Evolutionary conservation across 768 basidiomycete species (phyloP), one percentile per base, ranked within the genome.

Genomic region (Collybiopsis confluens): DNA sequence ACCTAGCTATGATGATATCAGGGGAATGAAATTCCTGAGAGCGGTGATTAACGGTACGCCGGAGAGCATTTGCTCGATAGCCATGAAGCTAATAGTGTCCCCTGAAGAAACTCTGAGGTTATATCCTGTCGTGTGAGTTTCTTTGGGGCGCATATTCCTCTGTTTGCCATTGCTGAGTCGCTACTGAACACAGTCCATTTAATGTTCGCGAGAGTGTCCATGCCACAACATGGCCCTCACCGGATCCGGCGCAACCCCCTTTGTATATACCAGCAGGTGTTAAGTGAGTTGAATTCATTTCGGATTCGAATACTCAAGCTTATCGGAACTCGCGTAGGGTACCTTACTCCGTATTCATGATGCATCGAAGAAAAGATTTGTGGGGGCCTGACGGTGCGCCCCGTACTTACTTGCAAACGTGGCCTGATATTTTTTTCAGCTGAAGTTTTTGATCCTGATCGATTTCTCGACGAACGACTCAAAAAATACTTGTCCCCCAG

Each of bases 341-440:
- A 4, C 56, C 69, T 0, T 86, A 83, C 59, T 82, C 82, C 4
- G 78, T 85, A 8, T 74, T 85, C 54, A 58, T 81, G 56, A 85
- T 86, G 83, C 85, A 88, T 35, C 70, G 85, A 35, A 73, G 83
- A 45, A 77, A 71, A 45, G 82, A 84, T 51, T 75, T 85, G 1
- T 89, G 86, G 86, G 86, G 86, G 6, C 84, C 85, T 8, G 86
- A 86, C 63, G 84, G 83, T 83, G 63, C 20, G 64, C 45, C 26
- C 20, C 51, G 13, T 45, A 21, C 13, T 18, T 26, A 21, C 30
- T 27, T 20, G 4, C 21, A 16, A 4, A 16, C 40, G 8, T 42
- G 8, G 9, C 24, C 18, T 24, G 23, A 30, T 21, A 4, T 49
- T 47, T 26, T n/a, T 28, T 13, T 38, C 56, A 85, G 85, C 85